Base-by-base conservation (phyloP, 2,329 filamentous ascomycete genomes). In the Fusarium metavorans region DNA sequence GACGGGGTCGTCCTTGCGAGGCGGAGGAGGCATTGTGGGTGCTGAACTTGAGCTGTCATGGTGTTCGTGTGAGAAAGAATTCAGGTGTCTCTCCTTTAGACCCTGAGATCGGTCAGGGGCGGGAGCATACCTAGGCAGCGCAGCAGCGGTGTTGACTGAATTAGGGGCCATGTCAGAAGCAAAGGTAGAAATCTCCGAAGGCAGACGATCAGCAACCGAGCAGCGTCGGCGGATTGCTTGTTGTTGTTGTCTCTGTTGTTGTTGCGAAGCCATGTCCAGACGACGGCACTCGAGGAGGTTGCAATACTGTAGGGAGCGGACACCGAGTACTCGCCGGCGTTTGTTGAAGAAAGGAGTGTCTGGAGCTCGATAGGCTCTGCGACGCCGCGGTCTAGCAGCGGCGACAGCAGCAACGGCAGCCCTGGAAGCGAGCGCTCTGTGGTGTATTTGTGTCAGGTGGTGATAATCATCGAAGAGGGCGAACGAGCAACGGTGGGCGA, bases 391-490 rank as follows among this genome's bases (percentile, higher is more conserved):
- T 79, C 80, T 83, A 81, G 82, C 83, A 81, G 81, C 79, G 79
- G 81, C 82, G 73, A 78, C 83, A 80, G 81, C 79, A 80, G 80
- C 82, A 75, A 78, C 80, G 68, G 83, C 81, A 80, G 84, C 84
- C 82, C 82, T 85, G 80, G 85, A 81, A 79, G 83, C 82, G 78
- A 85, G 80, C 70, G 84, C 83, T 83, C 83, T 85, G 78, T 83
- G 75, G 75, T 83, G 78, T 64, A 77, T 72, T 73, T 80, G 82
- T 69, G 82, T 83, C 74, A 86, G 78, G 73, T 83, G 83, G 74
- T 82, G 81, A 69, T 84, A 81, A 74, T 87, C 84, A 82, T 87
- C 79, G 73, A 86, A 81, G 79, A 87, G 82, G 80, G 83, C 77
- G 81, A 81, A 82, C 76, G 85, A 84, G 78, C 82, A 85, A 77